Evolutionary conservation across 2,329 filamentous ascomycete genomes (phyloP).

Genomic region (Fusarium verticillioides): DNA sequence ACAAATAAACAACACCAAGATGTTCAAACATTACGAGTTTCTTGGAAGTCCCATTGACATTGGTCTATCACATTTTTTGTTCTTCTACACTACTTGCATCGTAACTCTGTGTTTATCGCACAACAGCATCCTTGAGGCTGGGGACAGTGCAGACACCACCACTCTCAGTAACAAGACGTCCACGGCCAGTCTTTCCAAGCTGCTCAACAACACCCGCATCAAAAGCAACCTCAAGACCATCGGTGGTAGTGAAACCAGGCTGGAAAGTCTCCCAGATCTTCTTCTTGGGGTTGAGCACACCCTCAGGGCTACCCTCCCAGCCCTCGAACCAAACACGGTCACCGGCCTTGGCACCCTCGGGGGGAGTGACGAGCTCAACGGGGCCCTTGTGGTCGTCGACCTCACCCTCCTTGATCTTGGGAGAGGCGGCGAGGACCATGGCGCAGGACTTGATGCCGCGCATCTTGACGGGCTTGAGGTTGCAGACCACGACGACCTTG

Average conservation of each 20-base stretch:
- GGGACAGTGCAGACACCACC: slow-evolving; percentile 87
- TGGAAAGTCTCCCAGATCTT: slow-evolving; percentile 98
- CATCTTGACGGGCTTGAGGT: slow-evolving; percentile 99
- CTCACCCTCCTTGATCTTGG: slow-evolving; percentile 82
- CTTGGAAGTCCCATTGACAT: not conserved
- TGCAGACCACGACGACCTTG: slow-evolving; percentile 95
- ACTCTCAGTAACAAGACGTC: slow-evolving; percentile 78
- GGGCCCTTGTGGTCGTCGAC: slow-evolving; percentile 84
- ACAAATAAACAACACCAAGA: not conserved
- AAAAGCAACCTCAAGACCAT: slow-evolving; percentile 83
- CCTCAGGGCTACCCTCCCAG: slow-evolving; percentile 93
- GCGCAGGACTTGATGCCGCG: slow-evolving; percentile 80
- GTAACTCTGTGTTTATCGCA: slow-evolving; percentile 71
- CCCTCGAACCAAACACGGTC: slow-evolving; percentile 94
- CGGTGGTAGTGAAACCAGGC: slow-evolving; percentile 93
- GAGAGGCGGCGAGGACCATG: slow-evolving; percentile 96
- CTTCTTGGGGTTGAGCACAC: slow-evolving; percentile 97
- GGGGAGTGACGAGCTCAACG: slow-evolving; percentile 91
- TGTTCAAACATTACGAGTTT: not conserved
- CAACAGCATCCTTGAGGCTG: slow-evolving; percentile 80
- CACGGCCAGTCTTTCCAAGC: slow-evolving; percentile 74
- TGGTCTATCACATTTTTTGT: slow-evolving; percentile 17
- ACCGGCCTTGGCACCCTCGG: slow-evolving; percentile 80
- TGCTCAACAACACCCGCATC: slow-evolving; percentile 82
- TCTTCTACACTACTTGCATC: slow-evolving; percentile 9